Base-by-base conservation (phyloP, 371 early-diverging fungal species). In the Mortierella sp. region DNA sequence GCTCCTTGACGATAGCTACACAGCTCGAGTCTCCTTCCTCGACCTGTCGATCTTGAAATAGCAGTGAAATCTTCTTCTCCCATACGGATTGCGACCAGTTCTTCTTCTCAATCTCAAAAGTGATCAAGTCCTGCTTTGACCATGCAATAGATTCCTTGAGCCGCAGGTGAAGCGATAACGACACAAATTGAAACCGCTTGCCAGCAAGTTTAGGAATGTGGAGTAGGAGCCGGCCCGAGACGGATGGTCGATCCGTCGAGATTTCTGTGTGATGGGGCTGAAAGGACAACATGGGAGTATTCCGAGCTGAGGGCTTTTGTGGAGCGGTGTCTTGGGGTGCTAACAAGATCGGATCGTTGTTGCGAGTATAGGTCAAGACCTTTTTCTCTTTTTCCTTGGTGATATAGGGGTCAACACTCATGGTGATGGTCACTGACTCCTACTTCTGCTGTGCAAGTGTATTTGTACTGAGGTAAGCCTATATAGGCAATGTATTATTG, bases 281-380 rank as follows among this genome's bases (percentile, higher is more conserved):
- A 37, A 79, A 61, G 13, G 80, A 70, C 53, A 79, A 55, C 80
- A 79, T 74, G 26, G 80, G 80, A 4, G 80, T 79, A 47, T 79
- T 79, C n/a, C 80, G 49, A 15, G 80, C 80, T 10, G 70, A 61
- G 17, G 74, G 70, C 32, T 57, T 73, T 37, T 72, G 78, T 7
- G 69, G 66, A 12, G 32, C 37, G 1, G 58, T 9, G 28, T 72
- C 73, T 3, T 53, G 53, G 0, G 69, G 45, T 2, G 61, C 43
- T 10, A 68, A 43, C n/a, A 51, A 54, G 49, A 64, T 15, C 15
- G 55, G 61, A 10, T 66, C 70, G 22, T 65, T 40, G 1, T 62
- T 35, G 10, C 67, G 76, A 49, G 43, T 26, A 13, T 49, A 55
- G 26, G 34, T 8, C 19, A 42, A 15, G 7, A 10, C 47, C 23